Percentiles rank a stretch among this genome's conserved stretches.
These are phyloP conservation scores for Coelastrella sp. DNA, from an alignment of 139 green algal genomes.

Conservation along the genomic window DNA sequence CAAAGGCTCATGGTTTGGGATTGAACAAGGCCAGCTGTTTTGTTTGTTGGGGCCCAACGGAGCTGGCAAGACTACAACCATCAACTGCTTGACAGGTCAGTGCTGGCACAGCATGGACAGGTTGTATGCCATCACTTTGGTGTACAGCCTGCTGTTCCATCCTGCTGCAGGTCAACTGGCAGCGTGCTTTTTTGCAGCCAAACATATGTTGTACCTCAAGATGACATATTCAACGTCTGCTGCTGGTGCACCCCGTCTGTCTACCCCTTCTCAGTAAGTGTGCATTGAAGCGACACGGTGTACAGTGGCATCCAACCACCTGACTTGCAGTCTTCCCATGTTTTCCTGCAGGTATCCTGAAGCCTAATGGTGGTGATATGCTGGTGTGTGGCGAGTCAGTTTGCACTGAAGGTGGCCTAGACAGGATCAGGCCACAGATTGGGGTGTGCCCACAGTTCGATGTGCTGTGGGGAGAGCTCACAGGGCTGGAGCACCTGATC, in stretches of 20 bases:
- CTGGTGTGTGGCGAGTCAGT: conserved; percentile 80
- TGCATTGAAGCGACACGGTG: too few species aligned
- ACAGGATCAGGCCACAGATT: conserved; percentile 52
- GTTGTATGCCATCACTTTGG: neutral
- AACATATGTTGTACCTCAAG: too few species aligned
- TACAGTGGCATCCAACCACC: too few species aligned
- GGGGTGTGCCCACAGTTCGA: conserved; percentile 98
- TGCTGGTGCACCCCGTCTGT: too few species aligned
- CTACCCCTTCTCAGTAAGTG: too few species aligned
- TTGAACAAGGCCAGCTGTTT: conserved; percentile 78
- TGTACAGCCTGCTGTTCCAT: neutral
- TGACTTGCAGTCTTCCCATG: too few species aligned
- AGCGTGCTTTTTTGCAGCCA: neutral
- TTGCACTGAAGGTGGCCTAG: conserved; percentile 48
- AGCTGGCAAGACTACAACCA: conserved; percentile 88
- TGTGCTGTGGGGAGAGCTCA: conserved; percentile 94
- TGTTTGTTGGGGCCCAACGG: conserved; percentile 89
- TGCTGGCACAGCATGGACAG: neutral
- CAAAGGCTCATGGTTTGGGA: conserved; percentile 79
- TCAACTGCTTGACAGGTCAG: conserved; percentile 84
- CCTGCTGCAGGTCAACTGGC: neutral
- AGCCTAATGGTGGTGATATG: conserved; percentile 75
- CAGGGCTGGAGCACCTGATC: conserved; percentile 90
- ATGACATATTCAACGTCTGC: too few species aligned
- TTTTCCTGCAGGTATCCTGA: conserved; percentile 33